These are phyloP conservation scores for Scutellaria baicalensis DNA, from an alignment of 257 asterid species.

Conservation along the genomic window DNA sequence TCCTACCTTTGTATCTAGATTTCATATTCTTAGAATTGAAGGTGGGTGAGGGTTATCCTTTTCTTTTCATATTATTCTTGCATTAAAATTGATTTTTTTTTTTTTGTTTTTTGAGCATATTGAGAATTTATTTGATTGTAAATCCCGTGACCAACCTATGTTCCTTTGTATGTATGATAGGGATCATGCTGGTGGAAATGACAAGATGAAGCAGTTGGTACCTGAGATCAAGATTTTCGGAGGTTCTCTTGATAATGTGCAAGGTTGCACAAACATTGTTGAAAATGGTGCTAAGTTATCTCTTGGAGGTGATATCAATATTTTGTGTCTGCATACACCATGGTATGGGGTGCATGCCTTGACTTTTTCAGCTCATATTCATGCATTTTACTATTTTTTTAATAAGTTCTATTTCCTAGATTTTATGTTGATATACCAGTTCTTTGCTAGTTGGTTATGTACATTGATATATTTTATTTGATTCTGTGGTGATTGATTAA, in stretches of 20 bases:
- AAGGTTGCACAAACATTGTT: constrained; percentile 75
- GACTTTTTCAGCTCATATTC: background rate
- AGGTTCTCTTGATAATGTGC: constrained; percentile 75
- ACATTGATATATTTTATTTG: background rate
- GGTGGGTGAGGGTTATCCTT: too few species aligned
- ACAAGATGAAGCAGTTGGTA: constrained; percentile 66
- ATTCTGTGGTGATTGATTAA: background rate
- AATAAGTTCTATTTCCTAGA: background rate
- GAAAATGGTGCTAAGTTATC: constrained; percentile 76
- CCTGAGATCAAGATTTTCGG: constrained; percentile 79
- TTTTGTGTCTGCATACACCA: constrained; percentile 80
- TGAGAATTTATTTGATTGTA: background rate
- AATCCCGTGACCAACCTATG: background rate
- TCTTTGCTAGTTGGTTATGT: background rate
- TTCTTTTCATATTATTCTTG: too few species aligned
- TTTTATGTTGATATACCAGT: background rate
- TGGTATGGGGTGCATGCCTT: constrained; percentile 33
- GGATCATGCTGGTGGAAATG: constrained; percentile 99
- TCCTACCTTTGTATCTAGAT: background rate
- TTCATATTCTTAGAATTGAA: background rate
- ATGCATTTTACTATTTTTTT: background rate
- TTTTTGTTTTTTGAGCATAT: background rate
- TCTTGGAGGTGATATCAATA: constrained; percentile 57
- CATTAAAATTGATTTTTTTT: too few species aligned
- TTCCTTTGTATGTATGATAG: constrained; percentile 23